A percentile compares a stretch with the other conserved stretches of the same genome.
These are phyloP conservation scores for Domatiomyces globalis DNA, from an alignment of 2,329 filamentous ascomycete species.

Conservation along the genomic window DNA sequence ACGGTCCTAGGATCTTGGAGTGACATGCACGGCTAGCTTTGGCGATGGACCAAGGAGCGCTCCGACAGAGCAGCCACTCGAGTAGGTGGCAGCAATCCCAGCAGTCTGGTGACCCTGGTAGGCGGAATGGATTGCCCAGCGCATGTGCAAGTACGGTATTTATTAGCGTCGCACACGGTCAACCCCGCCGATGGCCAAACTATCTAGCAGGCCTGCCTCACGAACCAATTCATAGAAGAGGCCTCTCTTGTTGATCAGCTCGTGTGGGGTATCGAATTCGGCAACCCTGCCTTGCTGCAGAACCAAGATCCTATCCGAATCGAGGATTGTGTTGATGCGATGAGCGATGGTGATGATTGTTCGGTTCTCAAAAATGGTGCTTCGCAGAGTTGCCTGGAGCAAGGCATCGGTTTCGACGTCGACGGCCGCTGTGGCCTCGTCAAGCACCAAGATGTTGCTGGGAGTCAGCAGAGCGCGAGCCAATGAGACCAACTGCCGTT, in stretches of 20 bases:
- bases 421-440: conserved; percentile 82
- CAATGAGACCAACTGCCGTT: conserved; percentile 84
- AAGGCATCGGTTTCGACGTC: conserved; percentile 55
- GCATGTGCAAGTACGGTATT: not conserved
- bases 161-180: conserved; percentile 4
- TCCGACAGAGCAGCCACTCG: not conserved
- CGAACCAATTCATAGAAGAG: conserved; percentile 82
- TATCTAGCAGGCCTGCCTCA: conserved; percentile 63
- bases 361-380: conserved; percentile 64
- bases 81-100: not conserved
- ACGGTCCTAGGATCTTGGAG: not conserved
- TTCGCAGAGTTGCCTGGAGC: conserved; percentile 49
- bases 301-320: conserved; percentile 79
- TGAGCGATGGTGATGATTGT: conserved; percentile 98
- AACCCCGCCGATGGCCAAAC: conserved; percentile 23
- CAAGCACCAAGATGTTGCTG: conserved; percentile 90
- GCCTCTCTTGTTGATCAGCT: conserved; percentile 60
- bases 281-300: conserved; percentile 79
- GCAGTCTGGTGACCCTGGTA: not conserved
- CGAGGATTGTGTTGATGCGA: conserved; percentile 92
- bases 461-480: conserved; percentile 88
- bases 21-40: not conserved
- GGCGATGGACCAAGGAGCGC: not conserved
- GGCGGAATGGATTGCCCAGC: not conserved
- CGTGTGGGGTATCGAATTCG: conserved; percentile 79